Evolutionary conservation across 2,329 filamentous ascomycete genomes (phyloP), one percentile per base, ranked within the genome.

Genomic region (Chrysoporthe cubensis): DNA sequence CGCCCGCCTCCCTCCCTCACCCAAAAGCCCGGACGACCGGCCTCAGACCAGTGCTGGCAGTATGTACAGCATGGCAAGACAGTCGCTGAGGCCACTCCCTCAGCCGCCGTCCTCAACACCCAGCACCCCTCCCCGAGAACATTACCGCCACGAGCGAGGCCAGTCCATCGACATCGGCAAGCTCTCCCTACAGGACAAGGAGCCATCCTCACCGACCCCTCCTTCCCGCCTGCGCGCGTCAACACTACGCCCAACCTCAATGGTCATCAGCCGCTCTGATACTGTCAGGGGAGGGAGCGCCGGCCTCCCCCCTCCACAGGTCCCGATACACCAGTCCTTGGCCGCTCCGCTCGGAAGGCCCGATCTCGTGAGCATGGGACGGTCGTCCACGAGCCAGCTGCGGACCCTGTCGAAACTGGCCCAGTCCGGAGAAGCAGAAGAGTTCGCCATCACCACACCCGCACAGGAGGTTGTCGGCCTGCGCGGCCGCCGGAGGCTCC

Each of bases 301-400:
- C 43, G 76, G 72, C 8, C 74, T 76, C 14, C 74, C 72, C 14
- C 76, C 74, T 62, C 74, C 74, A 40, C 74, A 75, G 69, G 77
- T 62, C 69, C 77, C 69, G 71, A 79, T 59, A 62, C 80, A 80
- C 74, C 75, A 80, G 77, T 68, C 79, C 74, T 72, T 81, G 67
- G 75, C 80, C 71, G 74, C 84, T 14, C 81, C 85, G 3, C 78
- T 94, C 18, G 85, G 84, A 8, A 84, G 87, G 0, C 90, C 92
- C 2, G 94, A 97, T 71, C 84, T 98, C 13, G 88, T 94, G 76
- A 90, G 88, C 44, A 84, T 99, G 21, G 91, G 95, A 67, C 92
- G 92, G 73, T 98, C 96, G 0, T 92, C 95, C 0, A 98, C 96
- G 1, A 90, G 91, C 67, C 93, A 99, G 78, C 85, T 99, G 32